Percentiles rank a stretch among this genome's conserved stretches.
Evolutionary conservation across 371 early-diverging fungal species (phyloP).

Genomic region (Dichotomocladium elegans): DNA sequence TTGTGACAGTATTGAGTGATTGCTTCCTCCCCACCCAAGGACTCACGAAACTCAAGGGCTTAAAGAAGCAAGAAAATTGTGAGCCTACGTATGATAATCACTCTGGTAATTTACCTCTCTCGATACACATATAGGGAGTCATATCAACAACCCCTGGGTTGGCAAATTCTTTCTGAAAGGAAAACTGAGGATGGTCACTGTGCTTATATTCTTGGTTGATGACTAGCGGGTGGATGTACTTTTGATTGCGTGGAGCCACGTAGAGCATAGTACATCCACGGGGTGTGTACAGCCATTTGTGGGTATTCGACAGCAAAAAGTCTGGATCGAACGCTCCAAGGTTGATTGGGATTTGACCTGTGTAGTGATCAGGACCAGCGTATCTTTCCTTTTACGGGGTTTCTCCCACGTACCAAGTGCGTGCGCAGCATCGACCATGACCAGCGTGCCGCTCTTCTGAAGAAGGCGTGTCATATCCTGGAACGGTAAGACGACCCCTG

Average conservation of each 20-base stretch:
- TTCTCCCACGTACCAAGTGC: conserved; percentile 48
- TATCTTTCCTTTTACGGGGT: no score
- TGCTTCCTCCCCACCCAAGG: conserved; percentile 51
- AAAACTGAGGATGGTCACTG: background rate
- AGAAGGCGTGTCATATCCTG: conserved; percentile 46
- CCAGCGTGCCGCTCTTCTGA: conserved; percentile 44
- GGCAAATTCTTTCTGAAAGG: conserved; percentile 32
- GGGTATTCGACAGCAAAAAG: conserved; percentile 68
- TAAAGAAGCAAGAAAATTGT: no score
- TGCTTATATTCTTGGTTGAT: conserved; percentile 43
- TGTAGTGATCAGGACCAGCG: no score
- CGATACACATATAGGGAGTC: conserved; percentile 40
- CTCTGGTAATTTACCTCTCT: conserved; percentile 19
- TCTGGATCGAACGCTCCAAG: conserved; percentile 53
- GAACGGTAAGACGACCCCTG: conserved; percentile 56
- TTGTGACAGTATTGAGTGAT: conserved; percentile 53
- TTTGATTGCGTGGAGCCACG: conserved; percentile 49
- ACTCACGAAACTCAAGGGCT: conserved; percentile 50
- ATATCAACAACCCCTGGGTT: conserved; percentile 40
- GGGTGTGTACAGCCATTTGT: conserved; percentile 73
- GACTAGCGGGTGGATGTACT: conserved; percentile 44
- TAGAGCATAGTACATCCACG: conserved; percentile 61
- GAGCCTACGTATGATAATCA: background rate
- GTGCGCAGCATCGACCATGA: conserved; percentile 72
- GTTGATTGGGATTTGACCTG: conserved; percentile 61